phyloP scores from a whole-genome alignment of 192 early-diverging fungal genomes.

The Linnemannia schmuckeri region DNA sequence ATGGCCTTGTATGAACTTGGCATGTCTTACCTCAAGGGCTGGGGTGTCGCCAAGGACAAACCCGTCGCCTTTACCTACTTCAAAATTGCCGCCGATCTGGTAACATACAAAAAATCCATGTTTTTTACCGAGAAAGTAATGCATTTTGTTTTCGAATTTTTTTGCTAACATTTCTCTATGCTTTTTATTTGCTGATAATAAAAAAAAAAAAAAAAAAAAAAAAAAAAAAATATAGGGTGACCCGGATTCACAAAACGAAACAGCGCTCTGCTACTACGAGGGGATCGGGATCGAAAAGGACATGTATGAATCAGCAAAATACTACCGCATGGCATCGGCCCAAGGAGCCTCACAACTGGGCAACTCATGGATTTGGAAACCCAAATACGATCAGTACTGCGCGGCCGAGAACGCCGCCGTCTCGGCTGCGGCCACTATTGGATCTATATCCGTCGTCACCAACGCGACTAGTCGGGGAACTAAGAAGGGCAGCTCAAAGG shows the following conservation, averaged over 20 bases:
- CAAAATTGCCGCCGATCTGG: conserved; percentile 83
- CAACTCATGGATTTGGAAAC: conserved; percentile 88
- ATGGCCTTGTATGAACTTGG: conserved; percentile 89
- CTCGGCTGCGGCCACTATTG: background rate
- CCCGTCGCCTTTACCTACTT: conserved; percentile 84
- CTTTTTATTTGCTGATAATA: background rate
- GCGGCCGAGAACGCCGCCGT: conserved; percentile 30
- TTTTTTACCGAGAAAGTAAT: too few relatives aligned
- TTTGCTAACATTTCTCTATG: background rate
- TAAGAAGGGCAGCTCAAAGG: background rate
- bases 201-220: background rate
- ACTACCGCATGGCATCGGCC: conserved; percentile 80
- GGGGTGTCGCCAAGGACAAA: conserved; percentile 85
- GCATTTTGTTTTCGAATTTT: too few relatives aligned
- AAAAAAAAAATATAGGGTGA: conserved; percentile 63
- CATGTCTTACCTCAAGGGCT: conserved; percentile 77
- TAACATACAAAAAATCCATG: background rate
- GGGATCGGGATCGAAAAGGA: conserved; percentile 83
- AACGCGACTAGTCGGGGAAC: background rate
- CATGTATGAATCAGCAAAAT: conserved; percentile 78
- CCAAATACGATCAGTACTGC: conserved; percentile 76
- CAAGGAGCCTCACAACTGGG: conserved; percentile 82
- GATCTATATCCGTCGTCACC: background rate
- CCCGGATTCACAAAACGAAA: conserved; percentile 80
- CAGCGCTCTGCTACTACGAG: conserved; percentile 79